A percentile compares a stretch with the other conserved stretches of the same genome.
Evolutionary conservation across 495 filamentous ascomycete species (phyloP).

Genomic region (Cryomyces minteri): DNA sequence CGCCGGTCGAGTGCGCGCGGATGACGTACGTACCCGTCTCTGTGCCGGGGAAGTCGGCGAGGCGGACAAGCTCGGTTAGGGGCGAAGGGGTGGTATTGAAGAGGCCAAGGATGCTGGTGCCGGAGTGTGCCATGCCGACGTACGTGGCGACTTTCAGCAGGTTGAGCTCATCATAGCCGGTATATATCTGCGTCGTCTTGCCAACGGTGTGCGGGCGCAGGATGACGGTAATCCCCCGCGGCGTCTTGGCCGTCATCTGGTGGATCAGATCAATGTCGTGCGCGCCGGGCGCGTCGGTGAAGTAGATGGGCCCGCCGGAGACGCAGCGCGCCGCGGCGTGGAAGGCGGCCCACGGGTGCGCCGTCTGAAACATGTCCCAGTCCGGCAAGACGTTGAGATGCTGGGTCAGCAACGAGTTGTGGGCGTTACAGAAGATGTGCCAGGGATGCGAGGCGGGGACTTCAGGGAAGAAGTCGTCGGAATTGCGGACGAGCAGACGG

Average conservation of each 20-base stretch:
- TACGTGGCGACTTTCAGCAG: conserved; percentile 70
- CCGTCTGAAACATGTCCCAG: conserved; percentile 99
- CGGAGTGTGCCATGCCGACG: conserved; percentile 38
- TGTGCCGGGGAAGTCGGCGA: conserved; percentile 58
- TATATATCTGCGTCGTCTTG: conserved; percentile 51
- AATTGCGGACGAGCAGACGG: conserved; percentile 61
- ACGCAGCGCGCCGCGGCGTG: conserved; percentile 84
- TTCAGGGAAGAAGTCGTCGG: conserved; percentile 85
- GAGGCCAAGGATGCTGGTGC: conserved; percentile 60
- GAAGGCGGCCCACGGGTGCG: conserved; percentile 55
- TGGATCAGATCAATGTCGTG: conserved; percentile 56
- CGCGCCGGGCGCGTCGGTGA: conserved; percentile 73
- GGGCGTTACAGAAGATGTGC: conserved; percentile 88
- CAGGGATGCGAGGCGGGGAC: conserved; percentile 63
- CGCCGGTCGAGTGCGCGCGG: conserved; percentile 49
- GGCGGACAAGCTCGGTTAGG: conserved; percentile 44
- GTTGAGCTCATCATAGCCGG: conserved; percentile 47
- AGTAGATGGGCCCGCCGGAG: conserved; percentile 79
- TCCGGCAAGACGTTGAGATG: conserved; percentile 64
- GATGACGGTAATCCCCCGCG: conserved; percentile 50
- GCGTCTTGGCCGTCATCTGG: conserved; percentile 56
- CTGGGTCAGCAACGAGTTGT: conserved; percentile 69
- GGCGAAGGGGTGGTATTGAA: conserved; percentile 53
- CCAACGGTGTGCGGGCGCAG: conserved; percentile 57
- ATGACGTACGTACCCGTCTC: conserved; percentile 42